A percentile compares a stretch with the other conserved stretches of the same genome.
phyloP scores from a whole-genome alignment of 2,329 filamentous ascomycete genomes.

The Fusarium falciforme region DNA sequence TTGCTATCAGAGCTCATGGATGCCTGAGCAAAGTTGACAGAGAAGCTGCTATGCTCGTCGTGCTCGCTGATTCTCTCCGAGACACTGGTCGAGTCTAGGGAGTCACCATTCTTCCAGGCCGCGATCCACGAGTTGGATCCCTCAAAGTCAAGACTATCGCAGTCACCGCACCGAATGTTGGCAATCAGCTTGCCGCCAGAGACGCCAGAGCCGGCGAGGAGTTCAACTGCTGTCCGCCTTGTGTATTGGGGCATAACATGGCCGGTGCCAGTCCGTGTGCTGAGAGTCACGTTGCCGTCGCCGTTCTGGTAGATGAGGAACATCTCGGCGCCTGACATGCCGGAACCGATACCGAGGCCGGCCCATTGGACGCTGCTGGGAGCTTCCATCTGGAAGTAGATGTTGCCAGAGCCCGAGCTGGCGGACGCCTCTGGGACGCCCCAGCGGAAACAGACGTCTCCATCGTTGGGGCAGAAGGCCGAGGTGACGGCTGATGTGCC shows the following conservation, averaged over 20 bases:
- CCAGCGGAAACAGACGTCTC: slow-evolving; percentile 65
- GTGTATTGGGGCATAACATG: slow-evolving; percentile 62
- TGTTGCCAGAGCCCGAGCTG: slow-evolving; percentile 61
- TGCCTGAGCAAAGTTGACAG: slow-evolving; percentile 61
- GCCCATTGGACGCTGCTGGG: slow-evolving; percentile 67
- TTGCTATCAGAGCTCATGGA: slow-evolving; percentile 61
- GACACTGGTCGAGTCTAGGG: slow-evolving; percentile 57
- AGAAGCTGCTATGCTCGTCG: slow-evolving; percentile 56
- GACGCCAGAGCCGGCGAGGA: slow-evolving; percentile 71
- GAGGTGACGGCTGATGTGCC: slow-evolving; percentile 42
- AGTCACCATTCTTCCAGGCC: slow-evolving; percentile 62
- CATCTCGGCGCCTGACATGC: slow-evolving; percentile 69
- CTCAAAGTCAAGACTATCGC: slow-evolving; percentile 58
- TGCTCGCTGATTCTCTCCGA: slow-evolving; percentile 59
- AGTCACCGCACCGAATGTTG: slow-evolving; percentile 68
- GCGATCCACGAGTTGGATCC: slow-evolving; percentile 62
- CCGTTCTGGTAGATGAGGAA: slow-evolving; percentile 72
- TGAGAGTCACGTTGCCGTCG: slow-evolving; percentile 69
- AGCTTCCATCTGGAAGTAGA: slow-evolving; percentile 71
- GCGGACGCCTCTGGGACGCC: slow-evolving; percentile 64
- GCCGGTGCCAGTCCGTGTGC: slow-evolving; percentile 62
- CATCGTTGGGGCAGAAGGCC: slow-evolving; percentile 55
- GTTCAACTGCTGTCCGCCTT: slow-evolving; percentile 57
- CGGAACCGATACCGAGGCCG: slow-evolving; percentile 65
- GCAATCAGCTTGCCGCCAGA: slow-evolving; percentile 64